Conservation (phyloP, 2,329 filamentous ascomycete genomes). For the Coniochaeta prunicola region DNA sequence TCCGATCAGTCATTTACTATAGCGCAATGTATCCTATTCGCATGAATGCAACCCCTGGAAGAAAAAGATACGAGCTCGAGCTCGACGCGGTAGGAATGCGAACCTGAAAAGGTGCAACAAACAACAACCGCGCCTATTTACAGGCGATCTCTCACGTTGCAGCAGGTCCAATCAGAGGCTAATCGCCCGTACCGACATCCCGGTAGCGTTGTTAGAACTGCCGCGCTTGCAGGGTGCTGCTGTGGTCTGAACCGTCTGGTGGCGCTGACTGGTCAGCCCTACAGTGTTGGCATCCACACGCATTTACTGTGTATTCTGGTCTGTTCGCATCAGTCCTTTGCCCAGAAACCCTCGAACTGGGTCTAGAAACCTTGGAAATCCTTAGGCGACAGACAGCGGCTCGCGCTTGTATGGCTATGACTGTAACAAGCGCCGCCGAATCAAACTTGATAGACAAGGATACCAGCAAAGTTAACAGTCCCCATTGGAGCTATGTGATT, state of each 20-base stretch:
- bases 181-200: background rate
- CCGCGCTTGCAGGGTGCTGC: background rate
- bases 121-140: background rate
- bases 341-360: background rate
- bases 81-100: no score
- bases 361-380: background rate
- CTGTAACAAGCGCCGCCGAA: background rate
- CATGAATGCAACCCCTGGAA: no score
- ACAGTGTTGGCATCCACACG: no score
- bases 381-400: background rate
- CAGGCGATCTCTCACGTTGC: background rate
- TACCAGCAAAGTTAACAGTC: background rate
- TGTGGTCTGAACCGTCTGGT: background rate
- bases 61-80: background rate
- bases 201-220: conserved; percentile 1
- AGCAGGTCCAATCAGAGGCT: background rate
- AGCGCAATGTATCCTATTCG: no score
- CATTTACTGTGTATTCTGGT: background rate
- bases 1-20: no score
- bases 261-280: conserved; percentile 1
- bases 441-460: background rate
- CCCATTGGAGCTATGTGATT: background rate
- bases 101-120: background rate
- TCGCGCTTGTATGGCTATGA: background rate
- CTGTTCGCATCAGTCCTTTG: background rate